Base-by-base conservation (phyloP, 768 basidiomycete species). In the Lactarius sanguifluus region DNA sequence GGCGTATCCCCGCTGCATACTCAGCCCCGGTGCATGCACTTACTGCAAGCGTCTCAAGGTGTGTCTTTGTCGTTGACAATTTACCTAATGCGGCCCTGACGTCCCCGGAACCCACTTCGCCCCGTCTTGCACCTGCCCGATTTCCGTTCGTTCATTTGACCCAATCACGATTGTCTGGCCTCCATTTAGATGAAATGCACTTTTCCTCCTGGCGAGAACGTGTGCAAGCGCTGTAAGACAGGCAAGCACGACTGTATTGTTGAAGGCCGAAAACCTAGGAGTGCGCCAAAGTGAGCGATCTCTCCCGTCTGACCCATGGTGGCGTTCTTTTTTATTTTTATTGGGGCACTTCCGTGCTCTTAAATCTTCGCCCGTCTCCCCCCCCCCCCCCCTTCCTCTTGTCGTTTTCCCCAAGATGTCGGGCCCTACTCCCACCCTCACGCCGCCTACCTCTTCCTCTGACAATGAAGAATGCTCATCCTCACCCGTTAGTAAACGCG, bases 31-130 rank as follows among this genome's bases (percentile, higher is more conserved):
- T 64, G 92, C 92, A 52, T 94, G 92, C 76, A 89, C 84, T 3
- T 86, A 93, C 73, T 94, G 92, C 83, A 94, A 92, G 76, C 89
- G 87, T 73, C 85, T 93, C 72, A 94, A 94, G 88, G 90, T 89
- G 77, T 65, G 85, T 78, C 61, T 71, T 25, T 23, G 59, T 7
- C n/a, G 13, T 41, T 61, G 15, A 50, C 40, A 25, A 0, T 6
- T 25, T 57, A 18, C 47, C 50, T 40, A 15, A 52, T 43, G 2
- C 9, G 45, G 32, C 36, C 13, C 68, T 70, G 55, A 63, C 63
- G 43, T 32, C 38, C 28, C 40, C 62, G 36, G 36, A 28, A 52
- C 41, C 28, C 38, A 13, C 9, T 64, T 55, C 3, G 40, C 52
- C 47, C 54, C 56, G 28, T 45, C 40, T 36, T 55, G 32, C 32